phyloP scores from a whole-genome alignment of 352 stramenopile genomes.

The Phytopythium kandeliae region DNA sequence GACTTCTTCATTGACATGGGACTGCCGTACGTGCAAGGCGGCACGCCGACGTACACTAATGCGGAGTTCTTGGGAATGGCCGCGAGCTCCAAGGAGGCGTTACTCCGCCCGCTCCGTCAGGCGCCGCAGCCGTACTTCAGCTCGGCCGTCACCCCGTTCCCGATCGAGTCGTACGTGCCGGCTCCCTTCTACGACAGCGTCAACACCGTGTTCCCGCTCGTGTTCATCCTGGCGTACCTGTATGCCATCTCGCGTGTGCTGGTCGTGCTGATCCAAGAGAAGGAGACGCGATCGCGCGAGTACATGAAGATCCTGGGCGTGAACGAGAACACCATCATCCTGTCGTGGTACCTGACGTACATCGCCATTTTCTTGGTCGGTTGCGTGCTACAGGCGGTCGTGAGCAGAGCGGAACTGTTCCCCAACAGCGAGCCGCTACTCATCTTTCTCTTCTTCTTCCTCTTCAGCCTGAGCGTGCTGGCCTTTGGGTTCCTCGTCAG shows the following conservation, averaged over 20 bases:
- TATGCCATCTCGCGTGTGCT: constrained; percentile 73
- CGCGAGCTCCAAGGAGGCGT: constrained; percentile 19
- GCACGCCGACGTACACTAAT: not conserved
- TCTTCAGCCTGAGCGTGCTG: constrained; percentile 56
- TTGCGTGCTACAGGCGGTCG: constrained; percentile 53
- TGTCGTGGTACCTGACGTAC: constrained; percentile 84
- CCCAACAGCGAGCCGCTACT: constrained; percentile 33
- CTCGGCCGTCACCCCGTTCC: constrained; percentile 28
- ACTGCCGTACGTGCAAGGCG: constrained; percentile 8
- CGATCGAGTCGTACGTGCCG: constrained; percentile 38
- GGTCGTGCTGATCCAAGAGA: constrained; percentile 81
- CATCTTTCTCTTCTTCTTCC: constrained; percentile 69
- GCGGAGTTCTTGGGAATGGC: constrained; percentile 10
- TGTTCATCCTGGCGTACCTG: constrained; percentile 84
- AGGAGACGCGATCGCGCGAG: constrained; percentile 50
- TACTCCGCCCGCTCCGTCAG: constrained; percentile 34
- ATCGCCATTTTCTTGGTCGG: constrained; percentile 68
- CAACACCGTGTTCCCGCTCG: constrained; percentile 61
- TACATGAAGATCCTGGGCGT: constrained; percentile 74
- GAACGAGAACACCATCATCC: constrained; percentile 45
- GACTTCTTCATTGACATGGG: constrained; percentile 26
- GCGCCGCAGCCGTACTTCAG: constrained; percentile 39
- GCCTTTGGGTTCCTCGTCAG: constrained; percentile 67
- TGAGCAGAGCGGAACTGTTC: constrained; percentile 41
- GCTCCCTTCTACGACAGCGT: constrained; percentile 66